Evolutionary conservation across 768 basidiomycete species (phyloP), one percentile per base, ranked within the genome.

Genomic region (Naganishia vaughanmartiniae): DNA sequence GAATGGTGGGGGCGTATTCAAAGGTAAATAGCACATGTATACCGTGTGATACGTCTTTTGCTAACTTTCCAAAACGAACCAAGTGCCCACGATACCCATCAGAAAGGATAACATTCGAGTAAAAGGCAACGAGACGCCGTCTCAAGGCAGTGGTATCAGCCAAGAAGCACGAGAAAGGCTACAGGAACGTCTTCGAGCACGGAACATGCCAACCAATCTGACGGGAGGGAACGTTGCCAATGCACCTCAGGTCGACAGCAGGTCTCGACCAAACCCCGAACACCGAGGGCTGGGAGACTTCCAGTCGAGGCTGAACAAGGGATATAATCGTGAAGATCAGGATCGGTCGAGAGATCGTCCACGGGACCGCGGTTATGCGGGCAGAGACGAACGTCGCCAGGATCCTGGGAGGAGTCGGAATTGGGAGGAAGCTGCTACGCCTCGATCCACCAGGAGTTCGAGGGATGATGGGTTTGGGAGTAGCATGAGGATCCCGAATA

Each of bases 201-300:
- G 86, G 70, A 90, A 93, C 34, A 88, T 86, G 76, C 88, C 89
- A 0, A 71, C 46, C 72, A 30, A 67, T 72, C 26, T 70, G 4
- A 51, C 57, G 42, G 68, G 56, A 17, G 68, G 68, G 21, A 63
- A 63, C 36, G 12, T 31, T n/a, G 60, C 60, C 10, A 42, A 26
- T 26, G 60, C 60, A 11, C 60, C 60, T 45, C 60, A 63, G 42
- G 17, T 63, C n/a, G 60, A 63, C 60, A 63, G 60, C 26, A 42
- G 60, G 39, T 42, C 60, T 26, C 60, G 60, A 28, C 60, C 60
- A 28, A 63, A 63, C 39, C 31, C 33, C 2, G 87, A 80, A 10
- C 88, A 88, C 2, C 87, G 86, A 72, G 93, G 93, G n/a, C 83
- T 96, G 0, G 91, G 90, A 14, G 93, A 96, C 72, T 98, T 94